phyloP scores from a whole-genome alignment of 257 asterid genomes.

The Scutellaria barbata region DNA sequence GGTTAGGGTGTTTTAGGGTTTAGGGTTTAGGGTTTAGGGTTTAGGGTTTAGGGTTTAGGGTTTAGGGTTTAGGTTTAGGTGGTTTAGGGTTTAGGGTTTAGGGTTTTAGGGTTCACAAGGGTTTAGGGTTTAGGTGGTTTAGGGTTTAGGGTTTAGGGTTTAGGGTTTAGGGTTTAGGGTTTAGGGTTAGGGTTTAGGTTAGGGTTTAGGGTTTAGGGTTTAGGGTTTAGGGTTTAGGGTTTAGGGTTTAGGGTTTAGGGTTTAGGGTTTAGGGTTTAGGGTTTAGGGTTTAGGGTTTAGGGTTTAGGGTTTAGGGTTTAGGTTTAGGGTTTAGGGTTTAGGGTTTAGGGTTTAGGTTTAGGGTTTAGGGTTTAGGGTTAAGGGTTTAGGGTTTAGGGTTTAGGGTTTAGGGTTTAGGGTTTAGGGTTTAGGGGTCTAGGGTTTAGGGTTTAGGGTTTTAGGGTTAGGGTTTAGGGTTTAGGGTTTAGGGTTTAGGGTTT shows the following conservation, averaged over 20 bases:
- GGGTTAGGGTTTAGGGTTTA: too few relatives aligned
- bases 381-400: not conserved
- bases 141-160: not conserved
- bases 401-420: not conserved
- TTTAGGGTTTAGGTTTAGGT: not conserved
- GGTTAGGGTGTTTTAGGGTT: not conserved
- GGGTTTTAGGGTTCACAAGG: not conserved
- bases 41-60: not conserved
- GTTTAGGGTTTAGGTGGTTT: not conserved
- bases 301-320: not conserved
- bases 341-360: not conserved
- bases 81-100: not conserved
- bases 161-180: not conserved
- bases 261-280: not conserved
- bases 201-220: not conserved
- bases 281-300: not conserved
- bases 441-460: too few relatives aligned
- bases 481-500: too few relatives aligned
- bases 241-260: not conserved
- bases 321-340: too few relatives aligned
- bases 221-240: not conserved
- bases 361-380: not conserved
- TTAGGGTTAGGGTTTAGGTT: not conserved
- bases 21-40: too few relatives aligned
- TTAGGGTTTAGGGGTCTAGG: too few relatives aligned